phyloP scores from a whole-genome alignment of 495 filamentous ascomycete genomes.

The Penicillium paradoxum region DNA sequence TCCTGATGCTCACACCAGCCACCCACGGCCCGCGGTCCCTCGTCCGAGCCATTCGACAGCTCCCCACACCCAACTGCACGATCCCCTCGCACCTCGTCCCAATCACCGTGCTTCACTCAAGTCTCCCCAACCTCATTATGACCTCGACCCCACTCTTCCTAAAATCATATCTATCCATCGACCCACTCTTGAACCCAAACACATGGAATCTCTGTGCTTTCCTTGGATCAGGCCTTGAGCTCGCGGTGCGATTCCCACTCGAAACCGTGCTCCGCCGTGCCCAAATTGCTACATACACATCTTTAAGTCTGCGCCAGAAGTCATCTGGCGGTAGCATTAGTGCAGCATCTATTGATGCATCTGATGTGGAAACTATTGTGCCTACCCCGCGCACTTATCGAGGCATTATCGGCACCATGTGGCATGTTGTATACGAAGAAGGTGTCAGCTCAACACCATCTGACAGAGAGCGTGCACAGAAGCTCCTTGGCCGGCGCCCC shows the following conservation, averaged over 20 bases:
- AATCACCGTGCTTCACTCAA: slow-evolving; percentile 80
- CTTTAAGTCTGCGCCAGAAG: slow-evolving; percentile 47
- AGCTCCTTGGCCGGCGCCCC: slow-evolving; percentile 31
- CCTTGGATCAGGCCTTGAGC: slow-evolving; percentile 66
- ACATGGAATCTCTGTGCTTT: slow-evolving; percentile 76
- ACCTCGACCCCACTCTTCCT: slow-evolving; percentile 77
- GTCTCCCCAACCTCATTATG: slow-evolving; percentile 73
- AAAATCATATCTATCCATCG: slow-evolving; percentile 69
- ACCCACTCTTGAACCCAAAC: slow-evolving; percentile 74
- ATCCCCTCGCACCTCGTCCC: slow-evolving; percentile 66
- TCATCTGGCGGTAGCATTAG: slow-evolving; percentile 43
- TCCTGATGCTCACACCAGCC: slow-evolving; percentile 76
- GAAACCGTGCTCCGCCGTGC: slow-evolving; percentile 88
- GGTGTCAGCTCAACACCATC: slow-evolving; percentile 44
- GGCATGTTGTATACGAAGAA: slow-evolving; percentile 79
- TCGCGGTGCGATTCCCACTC: slow-evolving; percentile 79
- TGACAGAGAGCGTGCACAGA: slow-evolving; percentile 32
- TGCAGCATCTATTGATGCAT: slow-evolving; percentile 37
- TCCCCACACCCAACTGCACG: slow-evolving; percentile 64
- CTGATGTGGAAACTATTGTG: slow-evolving; percentile 66
- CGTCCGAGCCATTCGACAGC: slow-evolving; percentile 63
- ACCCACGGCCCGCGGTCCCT: slow-evolving; percentile 67
- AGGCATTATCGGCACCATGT: slow-evolving; percentile 83
- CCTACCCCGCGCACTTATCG: slow-evolving; percentile 57
- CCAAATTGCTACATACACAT: slow-evolving; percentile 64